Base-by-base conservation (phyloP, 1,139 yeast genomes). In the Meyerozyma smithsonii region DNA sequence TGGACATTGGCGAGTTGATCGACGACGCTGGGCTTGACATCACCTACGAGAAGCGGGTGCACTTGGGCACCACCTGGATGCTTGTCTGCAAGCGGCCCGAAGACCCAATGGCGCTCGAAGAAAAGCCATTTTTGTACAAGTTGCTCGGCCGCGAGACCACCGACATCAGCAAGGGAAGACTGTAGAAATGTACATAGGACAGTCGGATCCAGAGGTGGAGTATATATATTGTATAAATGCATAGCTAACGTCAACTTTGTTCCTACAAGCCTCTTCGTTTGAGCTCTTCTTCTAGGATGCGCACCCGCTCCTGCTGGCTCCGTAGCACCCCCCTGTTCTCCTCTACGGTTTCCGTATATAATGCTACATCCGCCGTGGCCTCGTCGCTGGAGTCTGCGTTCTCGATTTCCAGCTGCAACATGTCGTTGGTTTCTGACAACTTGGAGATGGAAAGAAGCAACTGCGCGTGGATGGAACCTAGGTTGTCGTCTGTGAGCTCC, bases 31-130 rank as follows among this genome's bases (percentile, higher is more conserved):
- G 95, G 0, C 70, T 92, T 45, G 94, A 86, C 49, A 74, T 92
- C 32, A 86, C 90, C 1, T 81, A 79, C 49, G 89, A 86, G 51
- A 79, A 79, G 49, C 70, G 95, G 50, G 82, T 81, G 19, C 97
- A 92, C 64, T 73, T 92, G 46, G 97, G 98, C n/a, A 85, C 97
- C 2, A 88, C 97, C 4, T 85, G 94, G 94, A 76, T 85, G 65
- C 69, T 84, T 50, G 79, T 84, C 5, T 83, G 89, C 36, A 85
- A 85, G 61, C 69, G 75, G 49, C 83, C 84, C 15, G 84, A 81
- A 42, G 94, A 84, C 55, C 71, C 76, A 4, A 67, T 68, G 32
- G 56, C 54, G 21, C 42, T 56, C 33, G 72, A 66, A 35, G 77
- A 71, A 46, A 69, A 69, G 48, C 66, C 74, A 17, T 71, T 70